Conservation (phyloP, 2,329 filamentous ascomycete species). For the Sporothrix pallida region DNA sequence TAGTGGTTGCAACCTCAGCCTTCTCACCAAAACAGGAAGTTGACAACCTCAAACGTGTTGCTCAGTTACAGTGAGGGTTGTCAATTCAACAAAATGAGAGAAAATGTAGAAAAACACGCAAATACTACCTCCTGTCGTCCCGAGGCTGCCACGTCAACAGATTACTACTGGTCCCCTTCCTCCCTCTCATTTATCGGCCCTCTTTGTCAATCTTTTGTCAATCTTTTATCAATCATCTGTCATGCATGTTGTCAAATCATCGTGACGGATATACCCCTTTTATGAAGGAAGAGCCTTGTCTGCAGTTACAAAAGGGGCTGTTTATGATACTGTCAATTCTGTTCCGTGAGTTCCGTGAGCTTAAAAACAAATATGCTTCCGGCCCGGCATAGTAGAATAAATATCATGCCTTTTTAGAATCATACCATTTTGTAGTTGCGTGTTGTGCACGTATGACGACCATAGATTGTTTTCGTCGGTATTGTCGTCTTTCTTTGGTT, state of each 20-base stretch:
- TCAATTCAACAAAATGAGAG: background rate
- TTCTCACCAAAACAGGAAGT: slow-evolving; percentile 14
- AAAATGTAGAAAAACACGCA: background rate
- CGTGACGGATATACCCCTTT: background rate
- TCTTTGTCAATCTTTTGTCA: slow-evolving; percentile 6
- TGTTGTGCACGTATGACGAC: background rate
- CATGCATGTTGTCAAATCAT: background rate
- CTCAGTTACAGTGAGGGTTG: background rate
- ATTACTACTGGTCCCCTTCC: background rate
- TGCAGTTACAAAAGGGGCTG: background rate
- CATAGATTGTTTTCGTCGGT: background rate
- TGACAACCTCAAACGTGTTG: background rate
- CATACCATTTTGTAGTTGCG: slow-evolving; percentile 1
- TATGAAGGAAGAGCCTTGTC: background rate
- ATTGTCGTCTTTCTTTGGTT: background rate
- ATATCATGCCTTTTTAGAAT: background rate
- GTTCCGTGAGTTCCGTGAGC: background rate
- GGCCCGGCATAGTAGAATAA: background rate
- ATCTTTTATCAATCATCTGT: slow-evolving; percentile 6
- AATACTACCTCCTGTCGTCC: background rate
- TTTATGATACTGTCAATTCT: background rate
- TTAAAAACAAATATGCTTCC: background rate
- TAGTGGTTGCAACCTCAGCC: slow-evolving; percentile 11
- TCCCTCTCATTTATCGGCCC: background rate
- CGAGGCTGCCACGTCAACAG: slow-evolving; percentile 29